Percentiles rank a stretch among this genome's conserved stretches.
Evolutionary conservation across 1,284 basidiomycete species (phyloP).

Genomic region (Apiotrichum sp.): DNA sequence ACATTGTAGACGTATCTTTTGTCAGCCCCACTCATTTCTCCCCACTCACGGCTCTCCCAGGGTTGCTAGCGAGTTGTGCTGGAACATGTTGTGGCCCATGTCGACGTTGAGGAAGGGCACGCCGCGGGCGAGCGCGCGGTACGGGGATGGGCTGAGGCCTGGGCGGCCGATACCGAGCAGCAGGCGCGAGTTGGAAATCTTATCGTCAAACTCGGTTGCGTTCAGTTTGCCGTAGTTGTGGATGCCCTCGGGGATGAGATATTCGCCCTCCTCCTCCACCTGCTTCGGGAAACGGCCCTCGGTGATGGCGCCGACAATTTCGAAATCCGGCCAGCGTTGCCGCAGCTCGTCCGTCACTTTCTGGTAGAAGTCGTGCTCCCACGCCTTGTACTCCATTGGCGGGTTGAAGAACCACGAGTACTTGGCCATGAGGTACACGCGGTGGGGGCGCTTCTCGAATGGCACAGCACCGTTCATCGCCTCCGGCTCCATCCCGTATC

Average conservation of each 20-base stretch:
- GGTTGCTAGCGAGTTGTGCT: constrained; percentile 2
- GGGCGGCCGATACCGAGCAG: constrained; percentile 25
- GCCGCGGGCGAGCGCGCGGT: constrained; percentile 9
- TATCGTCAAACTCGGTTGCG: constrained; percentile 6
- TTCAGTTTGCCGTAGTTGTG: constrained; percentile 18
- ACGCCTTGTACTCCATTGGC: constrained; percentile 7
- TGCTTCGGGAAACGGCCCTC: constrained; percentile 12
- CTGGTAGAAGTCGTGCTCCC: constrained; percentile 7
- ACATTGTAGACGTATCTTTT: constrained; percentile 19
- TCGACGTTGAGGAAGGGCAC: constrained; percentile 2
- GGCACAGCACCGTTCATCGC: constrained; percentile 1
- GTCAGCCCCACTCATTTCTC: too few relatives aligned
- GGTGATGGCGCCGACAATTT: constrained; percentile 15
- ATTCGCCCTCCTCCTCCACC: background rate
- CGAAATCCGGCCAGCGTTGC: constrained; percentile 14
- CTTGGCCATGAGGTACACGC: constrained; percentile 24
- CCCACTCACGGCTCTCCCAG: constrained; percentile 1
- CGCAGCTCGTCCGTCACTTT: constrained; percentile 11
- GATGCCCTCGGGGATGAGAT: constrained; percentile 13
- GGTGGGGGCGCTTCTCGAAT: constrained; percentile 12
- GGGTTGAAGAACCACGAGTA: constrained; percentile 17
- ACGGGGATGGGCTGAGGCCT: constrained; percentile 17
- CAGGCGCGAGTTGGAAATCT: constrained; percentile 5
- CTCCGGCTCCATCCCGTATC: constrained; percentile 10
- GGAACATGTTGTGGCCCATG: background rate